Evolutionary conservation across 495 filamentous ascomycete species (phyloP).

Genomic region (Penicillium soppii): DNA sequence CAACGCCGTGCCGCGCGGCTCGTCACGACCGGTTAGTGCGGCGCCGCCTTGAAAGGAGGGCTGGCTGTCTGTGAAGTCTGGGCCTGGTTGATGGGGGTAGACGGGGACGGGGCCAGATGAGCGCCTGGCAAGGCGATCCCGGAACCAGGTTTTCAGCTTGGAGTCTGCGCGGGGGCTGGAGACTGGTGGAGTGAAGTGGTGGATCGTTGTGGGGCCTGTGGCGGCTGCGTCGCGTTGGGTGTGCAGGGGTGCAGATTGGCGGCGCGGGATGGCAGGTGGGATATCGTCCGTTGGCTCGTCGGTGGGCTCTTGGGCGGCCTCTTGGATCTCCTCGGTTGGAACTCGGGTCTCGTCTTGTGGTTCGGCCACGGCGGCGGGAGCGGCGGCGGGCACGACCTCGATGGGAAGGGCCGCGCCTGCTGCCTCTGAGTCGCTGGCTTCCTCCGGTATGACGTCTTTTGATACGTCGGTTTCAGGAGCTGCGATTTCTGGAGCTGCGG

Average conservation of each 20-base stretch:
- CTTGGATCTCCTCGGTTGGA: neutral
- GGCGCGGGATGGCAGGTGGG: neutral
- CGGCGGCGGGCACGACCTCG: too few species aligned
- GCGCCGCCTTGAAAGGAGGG: constrained; percentile 23
- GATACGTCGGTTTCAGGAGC: constrained; percentile 1
- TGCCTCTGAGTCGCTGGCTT: constrained; percentile 1
- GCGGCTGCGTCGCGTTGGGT: constrained; percentile 16
- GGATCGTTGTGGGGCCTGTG: constrained; percentile 6
- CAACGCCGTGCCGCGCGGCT: constrained; percentile 26
- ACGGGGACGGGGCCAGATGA: constrained; percentile 19
- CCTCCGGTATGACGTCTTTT: neutral
- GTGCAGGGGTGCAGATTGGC: constrained; percentile 2
- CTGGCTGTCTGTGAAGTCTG: constrained; percentile 18
- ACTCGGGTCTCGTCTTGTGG: neutral
- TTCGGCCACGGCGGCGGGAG: neutral
- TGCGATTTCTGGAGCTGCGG: constrained; percentile 8
- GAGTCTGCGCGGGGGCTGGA: constrained; percentile 26
- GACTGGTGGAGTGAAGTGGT: constrained; percentile 14
- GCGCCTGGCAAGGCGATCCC: constrained; percentile 23
- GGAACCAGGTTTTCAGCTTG: constrained; percentile 32
- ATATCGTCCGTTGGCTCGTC: neutral
- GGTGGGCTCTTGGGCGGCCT: neutral
- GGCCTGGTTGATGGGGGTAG: constrained; percentile 26
- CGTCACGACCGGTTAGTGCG: constrained; percentile 14
- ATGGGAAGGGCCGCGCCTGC: too few species aligned